Conservation (phyloP, 352 stramenopile species). For the Achlya hypogyna region DNA sequence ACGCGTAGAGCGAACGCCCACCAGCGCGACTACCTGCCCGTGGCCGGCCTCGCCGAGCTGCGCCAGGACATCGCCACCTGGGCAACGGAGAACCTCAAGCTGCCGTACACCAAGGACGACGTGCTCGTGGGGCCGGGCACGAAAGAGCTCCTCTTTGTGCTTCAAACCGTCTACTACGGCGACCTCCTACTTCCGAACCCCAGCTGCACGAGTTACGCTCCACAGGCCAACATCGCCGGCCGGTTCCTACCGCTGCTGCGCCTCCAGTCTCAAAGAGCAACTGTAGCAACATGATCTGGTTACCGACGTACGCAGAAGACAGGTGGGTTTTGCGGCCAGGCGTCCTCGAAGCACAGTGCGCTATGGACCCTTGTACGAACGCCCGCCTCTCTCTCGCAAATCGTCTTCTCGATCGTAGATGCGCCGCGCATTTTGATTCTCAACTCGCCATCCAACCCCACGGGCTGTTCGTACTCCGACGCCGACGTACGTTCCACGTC, state of each 20-base stretch:
- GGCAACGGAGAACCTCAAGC: slow-evolving; percentile 41
- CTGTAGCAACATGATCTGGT: slow-evolving; percentile 81
- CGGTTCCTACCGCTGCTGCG: slow-evolving; percentile 26
- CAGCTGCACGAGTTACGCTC: slow-evolving; percentile 79
- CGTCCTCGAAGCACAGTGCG: slow-evolving; percentile 70
- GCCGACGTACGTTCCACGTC: slow-evolving; percentile 36
- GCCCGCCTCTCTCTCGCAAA: no score
- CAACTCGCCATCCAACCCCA: slow-evolving; percentile 81
- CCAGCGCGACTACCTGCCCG: slow-evolving; percentile 72
- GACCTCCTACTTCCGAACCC: slow-evolving; percentile 76
- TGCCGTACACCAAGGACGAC: slow-evolving; percentile 63
- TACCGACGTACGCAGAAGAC: slow-evolving; percentile 67
- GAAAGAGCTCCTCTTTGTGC: slow-evolving; percentile 82
- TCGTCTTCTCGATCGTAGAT: slow-evolving; percentile 27
- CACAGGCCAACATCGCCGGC: slow-evolving; percentile 75
- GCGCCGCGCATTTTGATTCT: slow-evolving; percentile 77
- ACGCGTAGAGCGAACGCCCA: slow-evolving; percentile 57
- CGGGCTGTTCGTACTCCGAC: slow-evolving; percentile 69
- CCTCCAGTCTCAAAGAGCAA: not conserved
- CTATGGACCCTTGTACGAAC: slow-evolving; percentile 57
- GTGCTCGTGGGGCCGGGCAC: slow-evolving; percentile 82
- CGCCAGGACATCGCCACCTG: slow-evolving; percentile 71
- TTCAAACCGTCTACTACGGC: slow-evolving; percentile 83
- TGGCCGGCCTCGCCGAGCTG: slow-evolving; percentile 61
- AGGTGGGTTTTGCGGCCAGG: slow-evolving; percentile 72